phyloP scores from a whole-genome alignment of 805 yeast genomes.

The Blastobotrys americana region DNA sequence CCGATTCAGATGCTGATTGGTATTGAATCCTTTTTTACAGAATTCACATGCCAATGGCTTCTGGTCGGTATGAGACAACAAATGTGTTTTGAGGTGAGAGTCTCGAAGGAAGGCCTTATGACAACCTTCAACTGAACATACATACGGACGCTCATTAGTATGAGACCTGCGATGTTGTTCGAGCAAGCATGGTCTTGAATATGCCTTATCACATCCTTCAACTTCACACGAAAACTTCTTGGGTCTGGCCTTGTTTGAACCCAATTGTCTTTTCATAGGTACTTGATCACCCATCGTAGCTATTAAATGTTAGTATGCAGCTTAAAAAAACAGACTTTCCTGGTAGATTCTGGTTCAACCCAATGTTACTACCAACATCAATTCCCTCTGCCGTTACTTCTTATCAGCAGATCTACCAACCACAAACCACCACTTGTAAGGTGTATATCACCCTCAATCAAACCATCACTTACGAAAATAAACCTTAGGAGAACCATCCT shows the following conservation, averaged over 20 bases:
- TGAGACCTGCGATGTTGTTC: slow-evolving; percentile 79
- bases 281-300: slow-evolving; percentile 10
- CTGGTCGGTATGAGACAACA: slow-evolving; percentile 52
- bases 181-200: slow-evolving; percentile 71
- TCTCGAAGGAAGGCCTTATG: slow-evolving; percentile 60
- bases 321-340: too few species aligned
- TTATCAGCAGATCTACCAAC: too few species aligned
- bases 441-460: too few species aligned
- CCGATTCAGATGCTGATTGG: slow-evolving; percentile 71
- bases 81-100: slow-evolving; percentile 73
- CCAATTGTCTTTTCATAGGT: slow-evolving; percentile 10
- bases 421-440: too few species aligned
- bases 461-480: too few species aligned
- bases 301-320: too few species aligned
- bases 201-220: slow-evolving; percentile 66
- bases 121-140: slow-evolving; percentile 51
- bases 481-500: not conserved
- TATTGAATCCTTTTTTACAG: slow-evolving; percentile 78
- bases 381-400: too few species aligned
- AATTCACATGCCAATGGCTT: slow-evolving; percentile 66
- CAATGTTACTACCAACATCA: too few species aligned
- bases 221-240: slow-evolving; percentile 59
- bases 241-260: slow-evolving; percentile 34
- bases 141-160: slow-evolving; percentile 68
- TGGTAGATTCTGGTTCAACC: too few species aligned